Evolutionary conservation across 2,329 filamentous ascomycete genomes (phyloP).

Genomic region (Metarhizium sp.): DNA sequence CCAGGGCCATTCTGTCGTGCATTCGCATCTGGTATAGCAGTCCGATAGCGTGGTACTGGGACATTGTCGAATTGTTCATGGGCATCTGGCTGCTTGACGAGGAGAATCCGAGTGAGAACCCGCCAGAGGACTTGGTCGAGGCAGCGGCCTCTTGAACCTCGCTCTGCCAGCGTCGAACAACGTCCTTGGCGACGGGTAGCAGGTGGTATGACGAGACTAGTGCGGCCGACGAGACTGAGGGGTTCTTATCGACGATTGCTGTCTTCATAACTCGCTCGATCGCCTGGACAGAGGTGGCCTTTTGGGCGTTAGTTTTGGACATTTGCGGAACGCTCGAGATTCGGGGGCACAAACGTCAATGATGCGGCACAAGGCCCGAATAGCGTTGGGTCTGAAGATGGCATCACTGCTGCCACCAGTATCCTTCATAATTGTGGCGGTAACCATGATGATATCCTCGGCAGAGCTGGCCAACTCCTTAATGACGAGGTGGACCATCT

Average conservation of each 20-base stretch:
- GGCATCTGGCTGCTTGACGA: slow-evolving; percentile 63
- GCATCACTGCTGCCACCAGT: slow-evolving; percentile 91
- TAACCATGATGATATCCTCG: slow-evolving; percentile 99
- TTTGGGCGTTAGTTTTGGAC: slow-evolving; percentile 1
- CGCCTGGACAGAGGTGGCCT: slow-evolving; percentile 91
- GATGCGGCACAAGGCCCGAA: slow-evolving; percentile 88
- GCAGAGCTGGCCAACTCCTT: slow-evolving; percentile 94
- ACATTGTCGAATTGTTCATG: slow-evolving; percentile 94
- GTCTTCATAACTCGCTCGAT: slow-evolving; percentile 99
- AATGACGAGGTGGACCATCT: slow-evolving; percentile 98
- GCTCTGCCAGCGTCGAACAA: slow-evolving; percentile 95
- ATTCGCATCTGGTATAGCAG: slow-evolving; percentile 95
- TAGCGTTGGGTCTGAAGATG: slow-evolving; percentile 90
- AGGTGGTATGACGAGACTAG: slow-evolving; percentile 97
- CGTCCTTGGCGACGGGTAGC: slow-evolving; percentile 88
- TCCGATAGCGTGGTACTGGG: slow-evolving; percentile 96
- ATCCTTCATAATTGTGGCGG: slow-evolving; percentile 99
- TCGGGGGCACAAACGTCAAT: slow-evolving; percentile 63
- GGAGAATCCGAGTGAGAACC: slow-evolving; percentile 89
- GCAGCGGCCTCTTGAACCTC: slow-evolving; percentile 96
- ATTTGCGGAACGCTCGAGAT: background rate
- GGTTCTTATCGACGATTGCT: slow-evolving; percentile 97
- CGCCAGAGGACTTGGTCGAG: slow-evolving; percentile 76
- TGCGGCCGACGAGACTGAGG: slow-evolving; percentile 91
- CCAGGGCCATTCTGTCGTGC: slow-evolving; percentile 94